A percentile compares a stretch with the other conserved stretches of the same genome.
Conservation (phyloP, 2,329 filamentous ascomycete species). For the Penicillium sp. region DNA sequence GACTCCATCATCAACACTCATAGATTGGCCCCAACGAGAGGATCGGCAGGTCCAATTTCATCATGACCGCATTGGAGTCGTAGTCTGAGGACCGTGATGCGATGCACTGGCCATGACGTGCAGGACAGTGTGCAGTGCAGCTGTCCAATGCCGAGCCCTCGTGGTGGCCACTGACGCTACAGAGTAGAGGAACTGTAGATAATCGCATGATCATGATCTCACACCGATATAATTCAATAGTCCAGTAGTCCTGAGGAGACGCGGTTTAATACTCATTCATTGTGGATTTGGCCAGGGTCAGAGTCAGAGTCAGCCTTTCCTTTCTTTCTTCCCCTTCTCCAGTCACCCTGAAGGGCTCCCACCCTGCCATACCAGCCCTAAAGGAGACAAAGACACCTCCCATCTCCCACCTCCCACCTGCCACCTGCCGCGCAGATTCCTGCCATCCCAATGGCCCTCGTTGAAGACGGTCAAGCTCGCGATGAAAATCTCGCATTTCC, state of each 20-base stretch:
- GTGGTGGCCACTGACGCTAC: background rate
- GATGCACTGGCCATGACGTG: conserved; percentile 15
- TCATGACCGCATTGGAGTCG: conserved; percentile 12
- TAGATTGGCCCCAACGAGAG: background rate
- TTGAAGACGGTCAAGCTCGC: no score
- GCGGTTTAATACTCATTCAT: conserved; percentile 20
- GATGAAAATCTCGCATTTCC: conserved; percentile 1
- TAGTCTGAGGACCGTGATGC: background rate
- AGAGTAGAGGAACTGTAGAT: background rate
- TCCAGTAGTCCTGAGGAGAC: no score
- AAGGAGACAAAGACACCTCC: background rate
- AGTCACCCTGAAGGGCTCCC: conserved; percentile 15
- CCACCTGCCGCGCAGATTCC: no score
- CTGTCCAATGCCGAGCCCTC: background rate
- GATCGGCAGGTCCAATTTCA: conserved; percentile 12
- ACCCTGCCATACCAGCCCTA: conserved; percentile 18
- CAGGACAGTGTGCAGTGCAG: conserved; percentile 6
- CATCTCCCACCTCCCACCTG: background rate
- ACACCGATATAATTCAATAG: no score
- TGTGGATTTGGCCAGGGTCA: background rate
- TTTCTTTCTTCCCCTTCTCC: conserved; percentile 9
- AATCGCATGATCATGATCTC: conserved; percentile 1
- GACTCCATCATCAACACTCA: background rate
- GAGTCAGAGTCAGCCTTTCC: conserved; percentile 8
- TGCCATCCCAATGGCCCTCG: no score